Conservation (phyloP, 306 rosid genomes). For the Acacia melanoxylon region DNA sequence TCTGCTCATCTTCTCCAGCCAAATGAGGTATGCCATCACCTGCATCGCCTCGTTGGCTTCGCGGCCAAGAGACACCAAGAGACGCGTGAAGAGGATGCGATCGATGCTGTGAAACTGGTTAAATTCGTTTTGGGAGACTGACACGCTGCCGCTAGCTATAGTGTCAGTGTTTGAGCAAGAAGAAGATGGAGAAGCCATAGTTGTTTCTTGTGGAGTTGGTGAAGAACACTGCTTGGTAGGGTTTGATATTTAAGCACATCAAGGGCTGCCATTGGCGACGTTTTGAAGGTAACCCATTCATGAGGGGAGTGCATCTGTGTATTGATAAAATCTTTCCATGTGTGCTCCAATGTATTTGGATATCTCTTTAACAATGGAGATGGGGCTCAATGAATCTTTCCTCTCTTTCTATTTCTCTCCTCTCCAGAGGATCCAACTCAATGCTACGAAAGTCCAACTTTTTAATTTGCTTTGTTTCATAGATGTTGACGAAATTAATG, state of each 20-base stretch:
- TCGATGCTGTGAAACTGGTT: conserved; percentile 59
- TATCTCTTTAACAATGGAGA: background rate
- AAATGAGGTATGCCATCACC: conserved; percentile 62
- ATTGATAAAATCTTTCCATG: background rate
- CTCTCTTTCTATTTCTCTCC: background rate
- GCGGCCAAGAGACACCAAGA: conserved; percentile 45
- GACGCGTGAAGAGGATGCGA: conserved; percentile 49
- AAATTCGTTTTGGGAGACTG: conserved; percentile 48
- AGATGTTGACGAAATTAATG: background rate
- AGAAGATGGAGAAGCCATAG: conserved; percentile 6
- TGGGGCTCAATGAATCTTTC: background rate
- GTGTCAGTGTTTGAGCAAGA: background rate
- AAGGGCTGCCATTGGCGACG: background rate
- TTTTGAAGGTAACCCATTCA: background rate
- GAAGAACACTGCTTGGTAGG: background rate
- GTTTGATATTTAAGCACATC: background rate
- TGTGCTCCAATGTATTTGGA: background rate
- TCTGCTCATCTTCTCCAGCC: conserved; percentile 48
- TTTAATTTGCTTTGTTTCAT: background rate
- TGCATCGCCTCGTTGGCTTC: conserved; percentile 45
- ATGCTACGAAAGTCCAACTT: background rate
- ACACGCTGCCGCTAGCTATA: background rate
- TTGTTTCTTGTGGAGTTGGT: background rate
- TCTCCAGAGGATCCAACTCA: background rate
- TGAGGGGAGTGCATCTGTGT: background rate